Evolutionary conservation across 2,329 filamentous ascomycete species (phyloP).

Genomic region (Fusarium sp.): DNA sequence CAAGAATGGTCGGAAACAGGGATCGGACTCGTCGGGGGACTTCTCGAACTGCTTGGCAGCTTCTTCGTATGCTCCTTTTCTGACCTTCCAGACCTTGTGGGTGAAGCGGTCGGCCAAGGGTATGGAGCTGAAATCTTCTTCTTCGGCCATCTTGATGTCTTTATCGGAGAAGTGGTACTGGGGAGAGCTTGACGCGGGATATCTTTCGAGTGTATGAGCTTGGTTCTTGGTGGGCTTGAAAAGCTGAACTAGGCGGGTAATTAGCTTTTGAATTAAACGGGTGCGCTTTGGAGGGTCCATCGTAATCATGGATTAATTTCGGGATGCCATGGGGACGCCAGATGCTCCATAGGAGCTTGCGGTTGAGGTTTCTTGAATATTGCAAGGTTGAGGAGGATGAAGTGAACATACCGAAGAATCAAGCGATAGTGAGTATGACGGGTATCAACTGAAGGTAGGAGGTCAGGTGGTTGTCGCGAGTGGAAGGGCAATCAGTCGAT

Average conservation of each 20-base stretch:
- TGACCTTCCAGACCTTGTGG: conserved; percentile 93
- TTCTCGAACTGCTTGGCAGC: conserved; percentile 87
- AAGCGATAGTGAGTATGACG: conserved; percentile 17
- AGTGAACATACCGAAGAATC: conserved; percentile 35
- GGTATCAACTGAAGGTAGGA: conserved; percentile 41
- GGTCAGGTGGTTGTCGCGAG: conserved; percentile 36
- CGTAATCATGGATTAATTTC: conserved; percentile 14
- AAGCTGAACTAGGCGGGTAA: conserved; percentile 48
- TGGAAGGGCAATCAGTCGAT: conserved; percentile 21
- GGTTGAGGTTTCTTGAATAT: conserved; percentile 2
- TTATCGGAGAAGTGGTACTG: conserved; percentile 32
- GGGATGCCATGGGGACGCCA: conserved; percentile 23
- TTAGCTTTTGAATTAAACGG: conserved; percentile 51
- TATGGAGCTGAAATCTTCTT: conserved; percentile 85
- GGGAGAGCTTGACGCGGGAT: conserved; percentile 37
- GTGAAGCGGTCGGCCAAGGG: conserved; percentile 83
- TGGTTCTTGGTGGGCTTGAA: conserved; percentile 39
- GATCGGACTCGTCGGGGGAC: conserved; percentile 86
- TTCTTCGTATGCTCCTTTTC: conserved; percentile 95
- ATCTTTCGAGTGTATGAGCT: conserved; percentile 39
- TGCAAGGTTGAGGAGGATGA: not conserved
- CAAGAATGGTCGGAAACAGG: conserved; percentile 88
- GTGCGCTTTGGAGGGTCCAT: conserved; percentile 46
- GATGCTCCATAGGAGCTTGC: conserved; percentile 14
- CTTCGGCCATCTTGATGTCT: conserved; percentile 77